A percentile compares a stretch with the other conserved stretches of the same genome.
These are phyloP conservation scores for Macrolepiota fuliginosa DNA, from an alignment of 768 basidiomycete genomes.

Conservation along the genomic window DNA sequence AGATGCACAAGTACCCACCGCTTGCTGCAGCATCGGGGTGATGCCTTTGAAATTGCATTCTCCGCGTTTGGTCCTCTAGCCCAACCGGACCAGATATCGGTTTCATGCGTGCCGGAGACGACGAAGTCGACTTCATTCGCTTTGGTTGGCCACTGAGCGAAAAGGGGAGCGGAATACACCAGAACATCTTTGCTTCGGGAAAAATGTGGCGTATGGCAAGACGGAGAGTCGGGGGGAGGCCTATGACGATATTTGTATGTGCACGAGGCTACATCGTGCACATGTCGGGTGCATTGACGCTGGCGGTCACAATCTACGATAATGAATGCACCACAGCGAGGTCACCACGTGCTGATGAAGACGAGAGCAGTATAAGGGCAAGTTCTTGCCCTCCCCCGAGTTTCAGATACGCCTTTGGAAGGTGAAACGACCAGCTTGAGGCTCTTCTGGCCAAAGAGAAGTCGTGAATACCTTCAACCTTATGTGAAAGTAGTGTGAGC, in stretches of 20 bases:
- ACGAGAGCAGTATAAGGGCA: neutral
- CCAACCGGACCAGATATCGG: constrained; percentile 9
- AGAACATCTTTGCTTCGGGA: constrained; percentile 27
- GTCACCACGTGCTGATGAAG: constrained; percentile 9
- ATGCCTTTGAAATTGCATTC: constrained; percentile 16
- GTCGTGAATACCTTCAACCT: neutral
- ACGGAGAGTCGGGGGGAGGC: neutral
- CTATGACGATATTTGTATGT: constrained; percentile 12
- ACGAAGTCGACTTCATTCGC: constrained; percentile 13
- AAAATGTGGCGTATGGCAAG: constrained; percentile 11
- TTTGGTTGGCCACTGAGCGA: neutral
- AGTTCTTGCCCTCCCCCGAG: neutral
- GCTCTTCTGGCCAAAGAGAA: neutral
- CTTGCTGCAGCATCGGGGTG: constrained; percentile 12
- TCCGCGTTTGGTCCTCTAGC: constrained; percentile 2
- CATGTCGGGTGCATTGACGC: neutral
- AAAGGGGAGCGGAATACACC: constrained; percentile 23
- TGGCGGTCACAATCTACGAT: constrained; percentile 1
- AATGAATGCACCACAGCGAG: constrained; percentile 2
- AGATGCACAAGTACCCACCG: constrained; percentile 12
- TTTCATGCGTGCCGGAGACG: constrained; percentile 13
- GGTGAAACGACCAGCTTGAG: neutral
- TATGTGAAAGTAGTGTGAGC: neutral
- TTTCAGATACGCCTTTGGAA: constrained; percentile 2
- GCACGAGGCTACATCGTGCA: constrained; percentile 43